phyloP scores from a whole-genome alignment of 2,329 filamentous ascomycete species.

The Cercospora zeina region DNA sequence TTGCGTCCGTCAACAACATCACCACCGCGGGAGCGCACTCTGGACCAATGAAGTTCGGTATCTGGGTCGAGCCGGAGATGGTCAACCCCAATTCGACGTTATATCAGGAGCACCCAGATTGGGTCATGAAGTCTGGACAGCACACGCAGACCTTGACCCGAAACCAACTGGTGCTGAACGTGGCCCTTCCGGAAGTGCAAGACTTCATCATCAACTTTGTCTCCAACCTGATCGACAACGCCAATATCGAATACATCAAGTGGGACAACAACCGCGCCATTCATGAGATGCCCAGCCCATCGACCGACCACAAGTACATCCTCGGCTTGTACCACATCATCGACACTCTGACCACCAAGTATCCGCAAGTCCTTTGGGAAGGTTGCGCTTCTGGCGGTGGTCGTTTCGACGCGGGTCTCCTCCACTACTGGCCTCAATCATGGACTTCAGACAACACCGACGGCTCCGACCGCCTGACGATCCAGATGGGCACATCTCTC shows the following conservation, averaged over 20 bases:
- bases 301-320: slow-evolving; percentile 61
- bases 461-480: slow-evolving; percentile 60
- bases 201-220: slow-evolving; percentile 61
- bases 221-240: slow-evolving; percentile 55
- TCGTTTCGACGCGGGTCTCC: slow-evolving; percentile 63
- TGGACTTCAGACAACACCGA: slow-evolving; percentile 69
- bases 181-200: slow-evolving; percentile 62
- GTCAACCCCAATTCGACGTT: slow-evolving; percentile 63
- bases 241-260: slow-evolving; percentile 62
- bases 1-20: slow-evolving; percentile 54
- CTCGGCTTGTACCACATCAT: slow-evolving; percentile 65
- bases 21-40: slow-evolving; percentile 49
- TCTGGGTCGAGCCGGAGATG: slow-evolving; percentile 71
- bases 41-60: slow-evolving; percentile 58
- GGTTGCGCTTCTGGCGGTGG: slow-evolving; percentile 66
- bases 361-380: slow-evolving; percentile 65
- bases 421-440: slow-evolving; percentile 65
- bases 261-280: slow-evolving; percentile 69
- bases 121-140: slow-evolving; percentile 59
- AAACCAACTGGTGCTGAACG: slow-evolving; percentile 62
- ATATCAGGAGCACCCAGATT: slow-evolving; percentile 64
- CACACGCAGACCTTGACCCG: slow-evolving; percentile 59
- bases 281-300: slow-evolving; percentile 59
- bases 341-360: slow-evolving; percentile 58
- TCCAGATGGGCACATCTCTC: slow-evolving; percentile 64